phyloP scores from a whole-genome alignment of 805 yeast species.

The Maudiozyma saulgeensis region DNA sequence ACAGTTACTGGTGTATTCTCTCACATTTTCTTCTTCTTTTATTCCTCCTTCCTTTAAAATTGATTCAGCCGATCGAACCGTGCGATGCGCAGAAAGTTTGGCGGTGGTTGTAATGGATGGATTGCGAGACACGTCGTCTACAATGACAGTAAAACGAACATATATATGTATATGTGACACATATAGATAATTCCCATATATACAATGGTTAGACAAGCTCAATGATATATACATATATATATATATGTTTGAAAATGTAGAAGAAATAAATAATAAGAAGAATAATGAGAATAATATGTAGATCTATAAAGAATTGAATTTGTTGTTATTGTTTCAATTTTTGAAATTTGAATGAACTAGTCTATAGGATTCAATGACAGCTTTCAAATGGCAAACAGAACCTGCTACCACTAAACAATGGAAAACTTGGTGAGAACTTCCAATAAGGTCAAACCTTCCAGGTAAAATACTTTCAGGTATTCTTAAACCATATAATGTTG shows the following conservation, averaged over 20 bases:
- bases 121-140: too few relatives aligned
- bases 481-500: constrained; percentile 65
- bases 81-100: not conserved
- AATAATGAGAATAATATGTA: not conserved
- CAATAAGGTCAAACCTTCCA: constrained; percentile 57
- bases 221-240: not conserved
- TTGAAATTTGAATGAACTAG: constrained; percentile 19
- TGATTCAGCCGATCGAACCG: too few relatives aligned
- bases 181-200: too few relatives aligned
- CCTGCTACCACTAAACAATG: constrained; percentile 72
- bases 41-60: not conserved
- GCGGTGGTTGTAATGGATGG: too few relatives aligned
- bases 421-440: constrained; percentile 79
- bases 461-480: constrained; percentile 62
- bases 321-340: not conserved
- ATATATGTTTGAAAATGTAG: not conserved
- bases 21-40: too few relatives aligned
- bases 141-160: too few relatives aligned
- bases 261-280: not conserved
- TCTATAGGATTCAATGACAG: constrained; percentile 49
- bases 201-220: too few relatives aligned
- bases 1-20: too few relatives aligned
- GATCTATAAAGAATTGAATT: not conserved
- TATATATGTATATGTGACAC: too few relatives aligned
- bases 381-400: constrained; percentile 64